phyloP scores from a whole-genome alignment of 148 eudicot species.

The Camellia lanceoleosa region DNA sequence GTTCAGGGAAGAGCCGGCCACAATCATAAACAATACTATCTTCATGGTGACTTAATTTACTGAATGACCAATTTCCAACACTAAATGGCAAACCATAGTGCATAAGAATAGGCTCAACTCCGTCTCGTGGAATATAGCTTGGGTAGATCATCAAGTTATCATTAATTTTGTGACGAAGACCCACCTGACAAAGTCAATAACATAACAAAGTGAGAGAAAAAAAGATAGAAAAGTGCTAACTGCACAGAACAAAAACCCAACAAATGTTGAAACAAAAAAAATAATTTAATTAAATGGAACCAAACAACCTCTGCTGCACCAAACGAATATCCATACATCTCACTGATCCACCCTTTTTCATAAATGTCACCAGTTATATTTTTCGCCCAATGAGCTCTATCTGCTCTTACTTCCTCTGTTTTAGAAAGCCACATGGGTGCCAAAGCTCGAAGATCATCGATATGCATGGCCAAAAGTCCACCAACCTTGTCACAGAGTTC shows the following conservation, averaged over 20 bases:
- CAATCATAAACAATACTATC: conserved; percentile 87
- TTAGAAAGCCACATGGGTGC: conserved; percentile 97
- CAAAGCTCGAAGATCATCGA: conserved; percentile 87
- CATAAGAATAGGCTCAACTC: conserved; percentile 80
- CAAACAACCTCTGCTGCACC: conserved; percentile 84
- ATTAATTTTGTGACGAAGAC: conserved; percentile 89
- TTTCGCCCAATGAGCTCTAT: conserved; percentile 86
- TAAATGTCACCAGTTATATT: conserved; percentile 93
- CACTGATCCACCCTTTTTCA: conserved; percentile 98
- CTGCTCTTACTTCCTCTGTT: conserved; percentile 92
- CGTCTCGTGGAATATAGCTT: conserved; percentile 75
- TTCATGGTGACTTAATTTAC: conserved; percentile 79
- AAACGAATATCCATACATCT: conserved; percentile 99
- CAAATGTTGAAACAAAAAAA: not conserved
- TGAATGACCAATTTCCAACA: conserved; percentile 95
- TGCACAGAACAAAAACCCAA: not conserved
- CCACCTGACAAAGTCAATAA: conserved; percentile 57
- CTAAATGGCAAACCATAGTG: conserved; percentile 91
- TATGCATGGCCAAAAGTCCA: conserved; percentile 85
- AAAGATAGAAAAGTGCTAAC: not conserved
- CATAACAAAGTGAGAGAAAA: conserved; percentile 14
- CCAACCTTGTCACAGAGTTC: conserved; percentile 96
- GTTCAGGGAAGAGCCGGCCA: conserved; percentile 92
- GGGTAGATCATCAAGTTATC: conserved; percentile 94
- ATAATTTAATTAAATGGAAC: not conserved